Percentiles rank a stretch among this genome's conserved stretches.
These are phyloP conservation scores for Amylostereum areolatum DNA, from an alignment of 1,284 basidiomycete genomes.

Conservation along the genomic window DNA sequence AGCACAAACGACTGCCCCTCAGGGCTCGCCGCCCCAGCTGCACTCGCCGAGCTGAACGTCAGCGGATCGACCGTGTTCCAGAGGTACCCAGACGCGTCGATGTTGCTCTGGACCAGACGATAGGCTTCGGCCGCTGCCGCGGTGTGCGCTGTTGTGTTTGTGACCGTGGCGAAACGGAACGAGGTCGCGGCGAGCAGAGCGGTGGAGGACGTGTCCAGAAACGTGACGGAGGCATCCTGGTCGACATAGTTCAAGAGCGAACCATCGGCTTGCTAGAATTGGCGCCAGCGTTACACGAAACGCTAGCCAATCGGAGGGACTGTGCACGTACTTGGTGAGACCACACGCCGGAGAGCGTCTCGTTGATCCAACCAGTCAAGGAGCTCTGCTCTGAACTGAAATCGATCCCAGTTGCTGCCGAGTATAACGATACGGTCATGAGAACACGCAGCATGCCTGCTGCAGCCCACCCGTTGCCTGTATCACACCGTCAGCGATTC, in stretches of 20 bases:
- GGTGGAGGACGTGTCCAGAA: constrained; percentile 63
- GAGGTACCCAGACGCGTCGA: constrained; percentile 51
- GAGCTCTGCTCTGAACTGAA: constrained; percentile 26
- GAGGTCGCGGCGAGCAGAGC: constrained; percentile 67
- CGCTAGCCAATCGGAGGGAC: not conserved
- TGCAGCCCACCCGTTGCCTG: constrained; percentile 39
- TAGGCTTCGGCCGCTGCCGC: constrained; percentile 37
- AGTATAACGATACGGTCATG: constrained; percentile 25
- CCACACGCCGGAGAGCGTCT: constrained; percentile 31
- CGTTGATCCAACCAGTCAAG: constrained; percentile 29
- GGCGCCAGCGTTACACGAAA: not conserved
- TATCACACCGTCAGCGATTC: too few relatives aligned
- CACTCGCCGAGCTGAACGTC: constrained; percentile 28
- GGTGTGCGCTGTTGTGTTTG: constrained; percentile 36
- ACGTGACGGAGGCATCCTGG: constrained; percentile 35
- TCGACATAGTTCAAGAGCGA: constrained; percentile 69
- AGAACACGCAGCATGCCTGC: constrained; percentile 34
- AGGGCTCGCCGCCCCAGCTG: constrained; percentile 43
- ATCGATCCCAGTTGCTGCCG: constrained; percentile 18
- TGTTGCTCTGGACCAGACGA: constrained; percentile 26
- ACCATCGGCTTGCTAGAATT: constrained; percentile 36
- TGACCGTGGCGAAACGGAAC: constrained; percentile 49
- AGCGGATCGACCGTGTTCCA: constrained; percentile 69
- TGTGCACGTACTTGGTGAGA: constrained; percentile 14
- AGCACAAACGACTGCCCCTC: constrained; percentile 70